Conservation (phyloP, 1,284 basidiomycete species). For the Kwoniella shivajii region DNA sequence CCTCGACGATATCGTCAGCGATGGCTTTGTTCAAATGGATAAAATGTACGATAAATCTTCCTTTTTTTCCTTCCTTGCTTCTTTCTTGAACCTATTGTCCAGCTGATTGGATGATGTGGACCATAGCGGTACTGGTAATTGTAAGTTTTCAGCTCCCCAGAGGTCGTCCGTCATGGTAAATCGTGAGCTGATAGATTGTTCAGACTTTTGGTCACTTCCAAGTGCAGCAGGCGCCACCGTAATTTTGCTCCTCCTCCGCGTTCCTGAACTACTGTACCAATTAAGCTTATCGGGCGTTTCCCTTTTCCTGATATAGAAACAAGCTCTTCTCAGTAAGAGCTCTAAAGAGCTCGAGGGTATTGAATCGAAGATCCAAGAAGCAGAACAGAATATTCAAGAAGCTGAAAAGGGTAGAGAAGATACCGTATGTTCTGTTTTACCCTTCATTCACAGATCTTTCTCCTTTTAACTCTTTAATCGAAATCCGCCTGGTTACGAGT, state of each 20-base stretch:
- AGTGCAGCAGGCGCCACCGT: slow-evolving; percentile 79
- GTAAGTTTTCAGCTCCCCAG: slow-evolving; percentile 57
- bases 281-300: not conserved
- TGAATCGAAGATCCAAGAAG: slow-evolving; percentile 46
- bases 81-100: too few relatives aligned
- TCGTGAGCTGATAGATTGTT: not conserved
- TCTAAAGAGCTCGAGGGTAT: slow-evolving; percentile 59
- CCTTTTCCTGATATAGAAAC: slow-evolving; percentile 44
- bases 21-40: slow-evolving; percentile 76
- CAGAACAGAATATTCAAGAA: slow-evolving; percentile 55
- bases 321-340: slow-evolving; percentile 61
- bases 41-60: slow-evolving; percentile 69
- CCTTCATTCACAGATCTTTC: too few relatives aligned
- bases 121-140: slow-evolving; percentile 74
- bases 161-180: too few relatives aligned
- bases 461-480: too few relatives aligned
- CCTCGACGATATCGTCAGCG: slow-evolving; percentile 77
- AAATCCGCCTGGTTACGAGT: too few relatives aligned
- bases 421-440: slow-evolving; percentile 57
- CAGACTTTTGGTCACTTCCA: slow-evolving; percentile 91
- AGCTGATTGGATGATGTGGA: too few relatives aligned
- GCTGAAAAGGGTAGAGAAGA: slow-evolving; percentile 66
- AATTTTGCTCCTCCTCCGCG: slow-evolving; percentile 25
- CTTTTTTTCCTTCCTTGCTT: too few relatives aligned
- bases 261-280: not conserved